These are phyloP conservation scores for Malassezia caprae DNA, from an alignment of 1,284 basidiomycete genomes.

Conservation along the genomic window DNA sequence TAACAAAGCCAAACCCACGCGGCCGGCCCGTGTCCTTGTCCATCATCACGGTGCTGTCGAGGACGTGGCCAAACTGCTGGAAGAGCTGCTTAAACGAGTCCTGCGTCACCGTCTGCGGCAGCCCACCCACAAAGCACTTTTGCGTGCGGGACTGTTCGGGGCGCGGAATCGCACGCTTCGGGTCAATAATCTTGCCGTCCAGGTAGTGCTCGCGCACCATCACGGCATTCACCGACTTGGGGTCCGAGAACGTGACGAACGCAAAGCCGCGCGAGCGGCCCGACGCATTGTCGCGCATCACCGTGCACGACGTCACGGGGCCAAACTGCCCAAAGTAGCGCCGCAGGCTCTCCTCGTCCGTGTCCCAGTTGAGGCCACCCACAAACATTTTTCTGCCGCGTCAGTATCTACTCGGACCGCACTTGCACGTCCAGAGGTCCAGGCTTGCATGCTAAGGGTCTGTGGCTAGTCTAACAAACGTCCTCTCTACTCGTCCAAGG, in stretches of 20 bases:
- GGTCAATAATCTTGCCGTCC: slow-evolving; percentile 94
- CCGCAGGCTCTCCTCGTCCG: slow-evolving; percentile 79
- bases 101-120: slow-evolving; percentile 80
- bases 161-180: slow-evolving; percentile 92
- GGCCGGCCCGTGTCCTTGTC: slow-evolving; percentile 89
- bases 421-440: background rate
- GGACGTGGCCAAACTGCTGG: slow-evolving; percentile 75
- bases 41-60: slow-evolving; percentile 96
- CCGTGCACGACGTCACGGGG: slow-evolving; percentile 79
- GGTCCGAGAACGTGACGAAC: slow-evolving; percentile 80
- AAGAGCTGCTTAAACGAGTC: slow-evolving; percentile 88
- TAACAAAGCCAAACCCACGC: slow-evolving; percentile 96
- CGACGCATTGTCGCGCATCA: slow-evolving; percentile 79
- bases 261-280: slow-evolving; percentile 86
- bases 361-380: slow-evolving; percentile 92
- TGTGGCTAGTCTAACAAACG: slow-evolving; percentile 10
- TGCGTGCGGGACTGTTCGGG: slow-evolving; percentile 33
- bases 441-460: background rate
- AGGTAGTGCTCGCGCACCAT: slow-evolving; percentile 75
- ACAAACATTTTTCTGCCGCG: slow-evolving; percentile 84
- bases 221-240: slow-evolving; percentile 75
- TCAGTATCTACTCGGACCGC: slow-evolving; percentile 8
- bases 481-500: background rate
- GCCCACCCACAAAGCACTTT: slow-evolving; percentile 81
- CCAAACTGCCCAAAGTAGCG: slow-evolving; percentile 82